Base-by-base conservation (phyloP, 768 basidiomycete genomes). In the Pleurotus sapidus region DNA sequence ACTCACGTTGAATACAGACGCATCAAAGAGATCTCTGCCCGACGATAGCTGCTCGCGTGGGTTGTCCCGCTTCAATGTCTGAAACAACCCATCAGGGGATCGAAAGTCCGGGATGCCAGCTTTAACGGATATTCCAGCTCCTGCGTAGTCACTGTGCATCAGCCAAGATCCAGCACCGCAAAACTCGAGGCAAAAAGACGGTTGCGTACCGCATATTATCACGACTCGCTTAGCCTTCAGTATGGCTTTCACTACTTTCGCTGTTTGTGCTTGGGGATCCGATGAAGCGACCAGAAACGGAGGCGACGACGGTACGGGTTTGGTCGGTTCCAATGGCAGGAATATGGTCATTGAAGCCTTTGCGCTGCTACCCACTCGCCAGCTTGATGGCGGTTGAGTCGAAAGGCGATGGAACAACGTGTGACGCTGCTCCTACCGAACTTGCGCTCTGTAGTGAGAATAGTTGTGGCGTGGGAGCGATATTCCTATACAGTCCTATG, bases 51-150 rank as follows among this genome's bases (percentile, higher is more conserved):
- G 73, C 61, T 89, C 87, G 57, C 83, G 83, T 0, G 89, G 88
- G 68, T 94, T 88, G 64, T 89, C 88, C 63, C 85, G 79, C 68
- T 89, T 93, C 60, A 92, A 71, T 17, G 82, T 79, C 64, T 87
- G 84, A 68, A 95, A 95, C 24, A 95, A 73, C 25, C 93, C 93
- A 56, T 87, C 84, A 14, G 85, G 69, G 9, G 91, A 93, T 63
- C 93, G 77, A 69, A 96, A 95, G 72, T 95, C 94, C 30, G 94
- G 93, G 46, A 95, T 95, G 14, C 91, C 91, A 47, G 91, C 89
- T 39, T 85, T 82, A 9, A 93, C 91, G 58, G 91, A 93, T 57
- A 95, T 90, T 46, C 93, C 93, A 59, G 93, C 93, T 60, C 93
- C 93, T 92, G 39, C 42, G 49, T 27, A 56, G 54, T 34, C 14